Evolutionary conservation across 1,284 basidiomycete genomes (phyloP).

Genomic region (Cryptococcus sp.): DNA sequence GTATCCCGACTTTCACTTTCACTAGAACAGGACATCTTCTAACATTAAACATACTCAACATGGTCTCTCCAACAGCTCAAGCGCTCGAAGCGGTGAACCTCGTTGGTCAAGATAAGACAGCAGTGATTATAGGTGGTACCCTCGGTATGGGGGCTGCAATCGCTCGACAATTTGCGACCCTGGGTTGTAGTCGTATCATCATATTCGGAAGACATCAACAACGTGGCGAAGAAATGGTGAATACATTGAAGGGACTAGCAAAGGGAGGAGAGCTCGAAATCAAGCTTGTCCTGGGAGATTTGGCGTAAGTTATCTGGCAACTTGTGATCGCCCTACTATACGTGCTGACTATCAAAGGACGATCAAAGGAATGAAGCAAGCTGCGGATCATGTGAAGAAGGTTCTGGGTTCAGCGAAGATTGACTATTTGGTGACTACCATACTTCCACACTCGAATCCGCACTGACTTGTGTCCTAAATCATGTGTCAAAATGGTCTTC

Average conservation of each 20-base stretch:
- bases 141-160: conserved; percentile 11
- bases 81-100: not conserved
- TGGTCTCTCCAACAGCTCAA: not conserved
- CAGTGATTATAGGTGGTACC: conserved; percentile 15
- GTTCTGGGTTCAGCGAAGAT: conserved; percentile 1
- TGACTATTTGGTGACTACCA: conserved; percentile 8
- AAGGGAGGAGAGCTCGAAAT: not conserved
- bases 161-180: conserved; percentile 7
- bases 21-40: no score
- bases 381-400: not conserved
- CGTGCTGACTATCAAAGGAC: not conserved
- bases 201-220: conserved; percentile 10
- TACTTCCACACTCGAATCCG: not conserved
- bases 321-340: not conserved
- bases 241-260: not conserved
- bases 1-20: no score
- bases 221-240: conserved; percentile 1
- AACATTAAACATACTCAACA: no score
- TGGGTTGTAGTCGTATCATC: conserved; percentile 10
- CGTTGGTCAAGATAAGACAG: conserved; percentile 3
- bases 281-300: conserved; percentile 11
- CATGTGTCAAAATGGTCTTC: conserved; percentile 8
- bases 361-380: conserved; percentile 2
- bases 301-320: conserved; percentile 5
- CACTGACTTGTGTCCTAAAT: conserved; percentile 1